Base-by-base conservation (phyloP, 345 rosid species). In the Populus deltoides region DNA sequence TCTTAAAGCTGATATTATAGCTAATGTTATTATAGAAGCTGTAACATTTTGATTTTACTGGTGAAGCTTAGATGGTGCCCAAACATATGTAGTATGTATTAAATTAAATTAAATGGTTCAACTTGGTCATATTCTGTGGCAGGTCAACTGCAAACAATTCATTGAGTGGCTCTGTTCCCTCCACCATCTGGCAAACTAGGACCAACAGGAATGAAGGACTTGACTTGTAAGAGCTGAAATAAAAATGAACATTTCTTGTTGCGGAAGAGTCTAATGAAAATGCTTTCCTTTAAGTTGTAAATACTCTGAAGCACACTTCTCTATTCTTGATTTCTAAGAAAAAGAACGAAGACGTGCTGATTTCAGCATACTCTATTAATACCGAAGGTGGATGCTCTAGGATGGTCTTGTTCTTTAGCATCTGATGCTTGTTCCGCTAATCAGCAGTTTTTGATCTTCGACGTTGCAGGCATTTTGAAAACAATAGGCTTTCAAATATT, bases 101-200 rank as follows among this genome's bases (percentile, higher is more conserved):
- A 11, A 61, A 27, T 53, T 67, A 27, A 65, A 65, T 53, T 67
- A 27, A 65, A 57, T 71, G 62, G 41, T 8, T 82, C 73, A 67
- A 76, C 49, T 66, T 69, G 67, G 73, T 76, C 78, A 73, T 77
- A 75, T 70, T 68, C 68, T 66, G 73, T 87, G 77, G 79, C 97
- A 96, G 99, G 91, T 88, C 85, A 24, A 80, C 93, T 71, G 97
- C 97, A 77, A 91, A 92, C 81, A 96, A 96, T 85, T 83, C 81
- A 71, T 80, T 96, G 81, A 85, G 27, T 78, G 98, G 99, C 70
- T 89, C 94, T 33, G 35, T 96, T 74, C 77, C 92, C 17, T 89
- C 97, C 35, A 78, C 75, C 68, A 79, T 96, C 79, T 96, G 98
- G 98, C 90, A 90, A 82, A 88, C 71, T 84, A 91, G 79, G 85